Base-by-base conservation (phyloP, 1,284 basidiomycete genomes). In the Austroboletus olivaceoglutinosus region DNA sequence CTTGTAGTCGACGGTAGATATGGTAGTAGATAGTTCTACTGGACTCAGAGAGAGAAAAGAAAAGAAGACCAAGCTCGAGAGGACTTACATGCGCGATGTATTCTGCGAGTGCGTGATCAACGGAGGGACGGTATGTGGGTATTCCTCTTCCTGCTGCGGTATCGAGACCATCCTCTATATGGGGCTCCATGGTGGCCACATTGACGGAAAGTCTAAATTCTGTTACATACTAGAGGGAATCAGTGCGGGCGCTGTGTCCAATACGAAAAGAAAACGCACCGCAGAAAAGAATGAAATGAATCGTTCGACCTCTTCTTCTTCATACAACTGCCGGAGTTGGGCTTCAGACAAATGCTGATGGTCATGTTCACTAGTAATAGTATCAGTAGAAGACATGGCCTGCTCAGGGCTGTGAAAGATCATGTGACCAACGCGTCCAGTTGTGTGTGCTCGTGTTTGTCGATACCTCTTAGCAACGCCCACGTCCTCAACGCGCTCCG, bases 251-350 rank as follows among this genome's bases (percentile, higher is more conserved):
- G 16, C 10, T 45, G 30, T 39, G 31, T 22, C 2, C 19, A 23
- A 22, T 49, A 29, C 38, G 15, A 16, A 48, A 12, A 38, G 25
- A 41, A 13, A 34, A 65, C 75, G 59, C 60, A 85, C 83, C 40
- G 74, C 69, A 38, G 80, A 77, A 65, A 86, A 86, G 21, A 84
- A 59, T 34, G 70, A 62, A 25, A 85, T 63, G 58, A 81, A 84
- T 25, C 80, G 69, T 37, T 82, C 74, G 22, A 85, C 78, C 65
- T 86, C 82, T 62, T 85, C 82, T 47, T 77, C 73, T 27, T 86
- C 82, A 52, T 83, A 85, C 23, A 81, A 56, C 46, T 78, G 74
- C 36, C 82, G 69, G 21, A 85, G 70, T 55, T 82, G 70, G 6
- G 57, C 60, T 48, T 77, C 68, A 13, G 67, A 68, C 25, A 67